Base-by-base conservation (phyloP, 2,329 filamentous ascomycete species). In the Alternaria dauci region DNA sequence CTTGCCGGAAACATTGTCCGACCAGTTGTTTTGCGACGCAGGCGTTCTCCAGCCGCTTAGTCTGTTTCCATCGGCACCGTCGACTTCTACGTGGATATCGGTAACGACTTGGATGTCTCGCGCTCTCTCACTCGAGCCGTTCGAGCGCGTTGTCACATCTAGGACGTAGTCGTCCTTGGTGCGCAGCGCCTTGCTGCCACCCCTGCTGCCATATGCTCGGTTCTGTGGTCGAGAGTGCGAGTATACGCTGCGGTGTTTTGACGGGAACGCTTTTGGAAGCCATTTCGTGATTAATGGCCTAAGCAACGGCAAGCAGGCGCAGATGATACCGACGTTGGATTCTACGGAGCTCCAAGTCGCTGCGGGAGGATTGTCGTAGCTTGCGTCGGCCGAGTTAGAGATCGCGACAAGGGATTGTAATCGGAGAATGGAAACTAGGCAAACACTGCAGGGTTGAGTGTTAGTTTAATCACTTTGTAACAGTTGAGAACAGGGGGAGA, bases 351-450 rank as follows among this genome's bases (percentile, higher is more conserved):
- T 68, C 74, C 72, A 77, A 1, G 69, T 72, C 14, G 74, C 75
- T 4, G 74, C 72, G 5, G 70, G 63, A 2, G 74, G 70, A 52
- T 77, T 76, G 46, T 77, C 71, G 65, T 71, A 77, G 26, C 69
- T 75, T 25, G 68, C 68, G 39, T 76, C 73, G 2, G 6, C 38
- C 8, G 67, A 71, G 57, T 76, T 73, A 20, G 70, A 76, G 18
- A 76, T 75, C 7, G 70, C 66, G 20, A 74, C 65, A 18, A 78
- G 72, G 14, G 74, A 71, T 38, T 75, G 70, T 18, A 78, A 64
- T 20, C 76, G 73, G 3, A 78, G 66, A 25, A 77, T 75, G 1
- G 74, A 77, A 2, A 77, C 72, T 30, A 78, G 53, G 61, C 75
- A 76, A 28, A 76, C 75, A 61, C 76, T 78, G 56, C 26, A 39